Base-by-base conservation (phyloP, 352 stramenopile genomes). In the Pythium vanterpoolii region DNA sequence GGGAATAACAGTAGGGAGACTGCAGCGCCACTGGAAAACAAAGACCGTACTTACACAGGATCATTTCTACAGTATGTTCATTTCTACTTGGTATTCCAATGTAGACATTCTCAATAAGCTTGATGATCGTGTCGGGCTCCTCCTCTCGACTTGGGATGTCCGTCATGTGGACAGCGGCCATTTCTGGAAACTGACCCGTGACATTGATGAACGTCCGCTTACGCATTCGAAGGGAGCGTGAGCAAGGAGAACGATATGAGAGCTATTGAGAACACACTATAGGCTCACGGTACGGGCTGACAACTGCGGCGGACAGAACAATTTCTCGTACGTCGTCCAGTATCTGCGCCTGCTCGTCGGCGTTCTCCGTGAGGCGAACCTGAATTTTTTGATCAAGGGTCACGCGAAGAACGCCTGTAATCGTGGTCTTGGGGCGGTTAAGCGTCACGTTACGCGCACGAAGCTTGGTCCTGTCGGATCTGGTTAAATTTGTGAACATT, bases 31-130 rank as follows among this genome's bases (percentile, higher is more conserved):
- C 11, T 50, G 24, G 30, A 14, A 21, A 54, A 4, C 1, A 21
- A 66, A 70, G 62, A 69, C 61, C 61, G 61, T 68, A 68, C 61
- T 68, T 64, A 60, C 38, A 68, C 61, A 68, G 61, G 61, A 64
- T 69, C 55, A 64, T 64, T 69, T 69, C 62, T 64, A 69, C 64
- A 64, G 55, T 69, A 52, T 28, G 47, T 53, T 69, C 55, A 60
- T 61, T 64, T 64, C 56, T 64, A 69, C 49, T 64, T 69, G 55
- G 56, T 60, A 62, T 70, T 66, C 44, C 51, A 62, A 70, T 51
- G 56, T 65, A 62, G 50, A 70, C 51, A 61, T 62, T 58, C 55
- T 55, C 49, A 65, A 64, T 64, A 51, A 14, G 48, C 34, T 58
- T 67, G 60, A 67, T 67, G 60, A 67, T 58, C 43, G 51, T 62